Base-by-base conservation (phyloP, 2,329 filamentous ascomycete species). In the Didymella segeticola region DNA sequence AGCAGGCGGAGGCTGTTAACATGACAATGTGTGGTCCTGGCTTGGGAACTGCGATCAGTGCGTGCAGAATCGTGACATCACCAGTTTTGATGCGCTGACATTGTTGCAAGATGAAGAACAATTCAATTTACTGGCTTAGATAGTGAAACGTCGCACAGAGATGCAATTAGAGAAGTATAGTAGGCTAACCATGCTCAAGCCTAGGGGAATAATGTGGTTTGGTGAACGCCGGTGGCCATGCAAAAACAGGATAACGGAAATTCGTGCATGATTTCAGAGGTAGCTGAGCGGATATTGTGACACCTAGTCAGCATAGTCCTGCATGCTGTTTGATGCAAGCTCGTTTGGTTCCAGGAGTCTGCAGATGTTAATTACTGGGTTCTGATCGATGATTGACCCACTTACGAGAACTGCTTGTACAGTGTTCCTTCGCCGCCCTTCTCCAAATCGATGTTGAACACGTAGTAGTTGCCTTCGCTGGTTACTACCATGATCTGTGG, bases 401-500 rank as follows among this genome's bases (percentile, higher is more conserved):
- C 92, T 82, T 80, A 96, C 91, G 91, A 96, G 73, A 92, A 96
- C 71, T 96, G 91, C 74, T 96, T 96, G 46, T 93, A 87, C 64
- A 99, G 77, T 42, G 89, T 90, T 0, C 95, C 95, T 77, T 99
- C 95, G 20, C 95, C 95, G 15, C 95, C 95, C 57, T 90, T 90
- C 65, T 96, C 93, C 80, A 99, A 85, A 72, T 99, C 93, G 48
- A 99, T 92, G 61, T 91, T 93, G 76, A 93, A 99, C 25, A 98
- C 89, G 66, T 95, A 96, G 70, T 97, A 98, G 20, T 89, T 89
- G 9, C 95, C 95, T 72, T 99, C 95, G 65, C 89, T 97, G 0
- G 95, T 99, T 12, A 97, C 93, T 0, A 98, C 91, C 93, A 99
- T 98, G 42, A 99, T 90, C 68, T 98, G 93, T 1, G 95, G 95